phyloP scores from a whole-genome alignment of 306 rosid genomes.

The Lithocarpus polystachyus region DNA sequence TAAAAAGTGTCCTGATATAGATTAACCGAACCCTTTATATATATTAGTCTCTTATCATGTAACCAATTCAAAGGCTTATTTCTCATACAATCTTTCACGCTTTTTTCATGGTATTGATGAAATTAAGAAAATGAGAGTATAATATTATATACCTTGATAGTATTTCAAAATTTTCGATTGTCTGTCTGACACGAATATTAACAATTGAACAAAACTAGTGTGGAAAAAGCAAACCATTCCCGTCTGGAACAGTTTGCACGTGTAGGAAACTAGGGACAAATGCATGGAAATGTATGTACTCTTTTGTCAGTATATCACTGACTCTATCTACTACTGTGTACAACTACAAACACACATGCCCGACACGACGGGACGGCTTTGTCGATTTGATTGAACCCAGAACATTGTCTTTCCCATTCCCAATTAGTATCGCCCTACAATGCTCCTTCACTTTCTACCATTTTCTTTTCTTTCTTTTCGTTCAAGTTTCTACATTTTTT shows the following conservation, averaged over 20 bases:
- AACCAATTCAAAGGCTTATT: no score
- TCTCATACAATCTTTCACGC: no score
- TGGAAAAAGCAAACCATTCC: background rate
- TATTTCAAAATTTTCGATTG: no score
- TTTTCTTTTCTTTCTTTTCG: no score
- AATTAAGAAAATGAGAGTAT: no score
- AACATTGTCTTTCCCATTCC: conserved; percentile 44
- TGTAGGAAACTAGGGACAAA: conserved; percentile 55
- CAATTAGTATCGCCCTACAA: conserved; percentile 1
- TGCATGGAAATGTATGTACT: conserved; percentile 81
- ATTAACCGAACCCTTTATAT: no score
- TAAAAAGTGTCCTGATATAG: no score
- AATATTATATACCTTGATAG: no score
- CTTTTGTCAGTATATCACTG: conserved; percentile 70
- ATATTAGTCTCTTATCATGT: no score
- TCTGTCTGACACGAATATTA: no score
- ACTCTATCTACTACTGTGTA: conserved; percentile 39
- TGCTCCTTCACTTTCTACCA: background rate
- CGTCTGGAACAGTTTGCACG: conserved; percentile 42
- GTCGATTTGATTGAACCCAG: conserved; percentile 67
- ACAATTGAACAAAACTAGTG: background rate
- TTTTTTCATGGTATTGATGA: no score
- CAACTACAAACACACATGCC: conserved; percentile 59
- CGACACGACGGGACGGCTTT: conserved; percentile 57
- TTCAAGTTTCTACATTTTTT: no score